Percentiles rank a stretch among this genome's conserved stretches.
Evolutionary conservation across 768 basidiomycete species (phyloP).

Genomic region (Lyophyllum decastes): DNA sequence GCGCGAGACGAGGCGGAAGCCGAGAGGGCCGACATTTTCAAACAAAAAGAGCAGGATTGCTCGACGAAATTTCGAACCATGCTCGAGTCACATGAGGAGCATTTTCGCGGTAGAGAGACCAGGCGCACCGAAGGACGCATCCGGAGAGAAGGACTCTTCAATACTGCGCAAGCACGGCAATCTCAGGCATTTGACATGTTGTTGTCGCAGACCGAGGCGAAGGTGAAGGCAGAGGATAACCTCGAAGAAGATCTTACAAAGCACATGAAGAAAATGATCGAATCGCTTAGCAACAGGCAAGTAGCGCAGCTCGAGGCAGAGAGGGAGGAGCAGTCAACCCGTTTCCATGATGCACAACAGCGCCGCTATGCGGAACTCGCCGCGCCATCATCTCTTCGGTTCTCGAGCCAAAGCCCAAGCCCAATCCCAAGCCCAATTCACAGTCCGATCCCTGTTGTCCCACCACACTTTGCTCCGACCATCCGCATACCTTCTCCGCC

Average conservation of each 20-base stretch:
- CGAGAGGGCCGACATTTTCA: background rate
- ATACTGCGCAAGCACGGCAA: background rate
- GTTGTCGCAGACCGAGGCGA: background rate
- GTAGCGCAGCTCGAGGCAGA: background rate
- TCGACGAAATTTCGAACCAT: background rate
- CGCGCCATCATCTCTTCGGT: background rate
- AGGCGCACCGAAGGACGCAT: background rate
- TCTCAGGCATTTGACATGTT: background rate
- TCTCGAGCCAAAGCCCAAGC: background rate
- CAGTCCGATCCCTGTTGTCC: too few species aligned
- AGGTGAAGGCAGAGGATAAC: background rate
- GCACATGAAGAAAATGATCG: background rate
- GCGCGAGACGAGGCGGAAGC: slow-evolving; percentile 1
- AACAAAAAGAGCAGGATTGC: background rate
- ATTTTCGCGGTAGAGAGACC: background rate
- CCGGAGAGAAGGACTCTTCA: background rate
- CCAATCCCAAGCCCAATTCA: background rate
- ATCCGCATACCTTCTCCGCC: too few species aligned
- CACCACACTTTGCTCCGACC: too few species aligned
- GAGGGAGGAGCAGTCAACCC: background rate
- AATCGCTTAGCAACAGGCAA: slow-evolving; percentile 1
- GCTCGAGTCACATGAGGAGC: background rate
- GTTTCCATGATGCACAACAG: background rate
- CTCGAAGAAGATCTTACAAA: background rate
- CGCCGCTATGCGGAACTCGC: slow-evolving; percentile 1